Conservation (phyloP, 495 filamentous ascomycete genomes). For the Aspergillus olivimuriae region DNA sequence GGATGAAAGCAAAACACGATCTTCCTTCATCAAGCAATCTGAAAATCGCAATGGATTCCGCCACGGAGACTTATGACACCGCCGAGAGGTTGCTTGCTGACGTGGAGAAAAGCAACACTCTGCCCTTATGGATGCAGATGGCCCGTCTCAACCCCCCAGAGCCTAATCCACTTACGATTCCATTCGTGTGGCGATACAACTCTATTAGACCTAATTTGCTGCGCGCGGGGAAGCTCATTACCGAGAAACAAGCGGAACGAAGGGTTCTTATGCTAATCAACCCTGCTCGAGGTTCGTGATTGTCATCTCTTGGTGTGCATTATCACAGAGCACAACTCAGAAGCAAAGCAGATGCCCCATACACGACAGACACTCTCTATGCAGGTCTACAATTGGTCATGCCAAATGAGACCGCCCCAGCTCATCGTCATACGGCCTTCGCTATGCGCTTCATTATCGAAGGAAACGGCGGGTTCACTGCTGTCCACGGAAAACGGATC, state of each 20-base stretch:
- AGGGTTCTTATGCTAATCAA: constrained; percentile 45
- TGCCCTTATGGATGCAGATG: constrained; percentile 42
- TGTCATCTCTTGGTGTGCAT: not conserved
- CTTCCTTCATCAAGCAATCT: too few relatives aligned
- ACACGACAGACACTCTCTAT: constrained; percentile 48
- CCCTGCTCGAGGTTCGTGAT: constrained; percentile 32
- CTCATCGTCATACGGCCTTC: constrained; percentile 45
- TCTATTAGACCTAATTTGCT: constrained; percentile 33
- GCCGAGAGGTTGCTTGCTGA: constrained; percentile 18
- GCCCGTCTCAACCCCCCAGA: constrained; percentile 32
- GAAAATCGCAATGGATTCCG: too few relatives aligned
- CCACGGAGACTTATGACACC: constrained; percentile 15
- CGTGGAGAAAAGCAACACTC: constrained; percentile 20
- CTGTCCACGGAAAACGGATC: constrained; percentile 41
- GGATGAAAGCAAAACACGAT: too few relatives aligned
- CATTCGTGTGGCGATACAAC: constrained; percentile 36
- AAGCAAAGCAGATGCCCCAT: constrained; percentile 29
- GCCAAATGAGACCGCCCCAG: constrained; percentile 42
- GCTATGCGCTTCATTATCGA: constrained; percentile 48
- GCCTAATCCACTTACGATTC: constrained; percentile 34
- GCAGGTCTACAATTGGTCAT: constrained; percentile 45
- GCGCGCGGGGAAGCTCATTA: constrained; percentile 33
- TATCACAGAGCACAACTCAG: not conserved
- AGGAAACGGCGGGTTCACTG: constrained; percentile 42
- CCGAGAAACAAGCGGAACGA: constrained; percentile 38